Percentiles rank a stretch among this genome's conserved stretches.
These are phyloP conservation scores for Pterocarpus santalinus DNA, from an alignment of 306 rosid genomes.

Conservation along the genomic window DNA sequence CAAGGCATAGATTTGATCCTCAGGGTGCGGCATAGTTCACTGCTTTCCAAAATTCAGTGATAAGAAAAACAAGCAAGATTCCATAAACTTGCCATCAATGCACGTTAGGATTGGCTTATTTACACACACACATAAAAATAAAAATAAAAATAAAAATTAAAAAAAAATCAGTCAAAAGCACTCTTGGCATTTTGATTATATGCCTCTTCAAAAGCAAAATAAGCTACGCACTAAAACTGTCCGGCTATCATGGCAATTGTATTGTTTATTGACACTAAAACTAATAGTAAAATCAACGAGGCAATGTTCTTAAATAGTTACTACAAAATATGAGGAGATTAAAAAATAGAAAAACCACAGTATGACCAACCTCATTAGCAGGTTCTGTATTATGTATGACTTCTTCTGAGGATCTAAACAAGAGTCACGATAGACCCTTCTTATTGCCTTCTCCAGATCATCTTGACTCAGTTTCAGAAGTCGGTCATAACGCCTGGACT, in stretches of 20 bases:
- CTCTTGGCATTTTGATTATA: slow-evolving; percentile 15
- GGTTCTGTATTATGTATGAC: slow-evolving; percentile 79
- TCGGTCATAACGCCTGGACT: slow-evolving; percentile 54
- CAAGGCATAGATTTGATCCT: slow-evolving; percentile 35
- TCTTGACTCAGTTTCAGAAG: slow-evolving; percentile 78
- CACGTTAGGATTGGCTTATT: slow-evolving; percentile 11
- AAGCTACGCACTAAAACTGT: slow-evolving; percentile 8
- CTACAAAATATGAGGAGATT: slow-evolving; percentile 30
- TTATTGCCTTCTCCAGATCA: slow-evolving; percentile 78
- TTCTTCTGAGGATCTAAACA: slow-evolving; percentile 73
- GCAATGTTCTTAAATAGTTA: slow-evolving; percentile 36
- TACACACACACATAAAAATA: background rate
- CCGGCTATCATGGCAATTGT: background rate
- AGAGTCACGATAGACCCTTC: slow-evolving; percentile 79
- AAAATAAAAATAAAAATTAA: no score
- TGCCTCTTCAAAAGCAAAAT: slow-evolving; percentile 13
- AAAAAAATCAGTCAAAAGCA: slow-evolving; percentile 18
- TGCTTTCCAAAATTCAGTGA: slow-evolving; percentile 27
- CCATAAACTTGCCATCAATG: slow-evolving; percentile 22
- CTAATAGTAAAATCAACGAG: slow-evolving; percentile 30
- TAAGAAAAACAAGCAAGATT: slow-evolving; percentile 23
- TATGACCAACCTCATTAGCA: slow-evolving; percentile 77
- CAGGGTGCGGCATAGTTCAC: slow-evolving; percentile 16
- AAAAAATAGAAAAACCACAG: slow-evolving; percentile 26
- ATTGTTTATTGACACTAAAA: slow-evolving; percentile 13